A percentile compares a stretch with the other conserved stretches of the same genome.
Evolutionary conservation across 2,329 filamentous ascomycete species (phyloP).

Genomic region (Coniochaeta ligniaria): DNA sequence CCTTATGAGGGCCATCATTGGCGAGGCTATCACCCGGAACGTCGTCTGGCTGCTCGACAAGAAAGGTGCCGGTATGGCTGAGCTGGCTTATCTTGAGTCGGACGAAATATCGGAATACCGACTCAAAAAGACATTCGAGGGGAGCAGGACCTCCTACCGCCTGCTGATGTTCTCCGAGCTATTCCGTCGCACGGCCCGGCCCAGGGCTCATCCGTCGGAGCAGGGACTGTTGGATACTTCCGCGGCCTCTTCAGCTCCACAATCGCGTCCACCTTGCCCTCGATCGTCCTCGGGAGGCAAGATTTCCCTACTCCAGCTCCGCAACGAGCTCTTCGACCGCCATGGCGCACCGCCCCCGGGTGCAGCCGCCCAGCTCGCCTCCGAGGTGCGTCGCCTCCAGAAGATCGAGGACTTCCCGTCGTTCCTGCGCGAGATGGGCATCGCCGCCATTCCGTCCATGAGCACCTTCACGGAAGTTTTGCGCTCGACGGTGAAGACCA

Average conservation of each 20-base stretch:
- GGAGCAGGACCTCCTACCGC: slow-evolving; percentile 37
- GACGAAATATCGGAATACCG: slow-evolving; percentile 34
- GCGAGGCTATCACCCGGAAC: slow-evolving; percentile 41
- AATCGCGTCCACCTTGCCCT: not conserved
- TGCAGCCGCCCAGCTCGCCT: slow-evolving; percentile 29
- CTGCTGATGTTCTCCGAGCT: slow-evolving; percentile 46
- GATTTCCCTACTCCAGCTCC: slow-evolving; percentile 27
- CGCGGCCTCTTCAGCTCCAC: not conserved
- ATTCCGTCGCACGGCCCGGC: slow-evolving; percentile 36
- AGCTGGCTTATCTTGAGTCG: slow-evolving; percentile 38
- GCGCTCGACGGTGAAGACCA: not conserved
- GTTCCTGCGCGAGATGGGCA: slow-evolving; percentile 18
- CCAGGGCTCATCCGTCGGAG: slow-evolving; percentile 9
- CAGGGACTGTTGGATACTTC: not conserved
- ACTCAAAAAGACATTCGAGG: slow-evolving; percentile 36
- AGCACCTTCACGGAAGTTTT: not conserved
- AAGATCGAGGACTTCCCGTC: slow-evolving; percentile 30
- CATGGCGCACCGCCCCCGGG: slow-evolving; percentile 37
- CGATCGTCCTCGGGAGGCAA: not conserved
- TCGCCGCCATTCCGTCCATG: not conserved
- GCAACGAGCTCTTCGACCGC: slow-evolving; percentile 36
- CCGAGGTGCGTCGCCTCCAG: slow-evolving; percentile 35
- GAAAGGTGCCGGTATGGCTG: slow-evolving; percentile 26
- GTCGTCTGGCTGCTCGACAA: slow-evolving; percentile 42
- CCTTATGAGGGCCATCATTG: slow-evolving; percentile 34